Conservation (phyloP, 768 basidiomycete species). For the Leucosporidium creatinivorum region DNA sequence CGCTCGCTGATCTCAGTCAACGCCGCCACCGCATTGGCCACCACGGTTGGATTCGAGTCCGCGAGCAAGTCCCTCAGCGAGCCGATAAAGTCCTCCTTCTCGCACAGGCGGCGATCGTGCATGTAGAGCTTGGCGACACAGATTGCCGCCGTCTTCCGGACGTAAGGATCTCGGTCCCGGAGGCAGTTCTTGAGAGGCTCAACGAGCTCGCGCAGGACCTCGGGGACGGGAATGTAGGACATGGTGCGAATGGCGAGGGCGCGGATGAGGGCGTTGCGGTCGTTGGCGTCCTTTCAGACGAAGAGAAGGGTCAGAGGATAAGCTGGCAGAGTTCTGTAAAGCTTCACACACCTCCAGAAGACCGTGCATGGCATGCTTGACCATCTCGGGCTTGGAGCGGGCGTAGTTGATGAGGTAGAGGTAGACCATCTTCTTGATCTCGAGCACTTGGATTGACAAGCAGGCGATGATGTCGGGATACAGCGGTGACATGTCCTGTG, state of each 20-base stretch:
- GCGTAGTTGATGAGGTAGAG: slow-evolving; percentile 97
- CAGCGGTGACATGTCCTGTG: slow-evolving; percentile 55
- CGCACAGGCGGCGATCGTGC: slow-evolving; percentile 76
- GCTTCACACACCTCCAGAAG: slow-evolving; percentile 64
- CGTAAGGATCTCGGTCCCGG: slow-evolving; percentile 92
- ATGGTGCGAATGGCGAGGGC: slow-evolving; percentile 97
- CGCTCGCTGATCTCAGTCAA: slow-evolving; percentile 94
- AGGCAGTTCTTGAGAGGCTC: slow-evolving; percentile 88
- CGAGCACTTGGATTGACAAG: slow-evolving; percentile 84
- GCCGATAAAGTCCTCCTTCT: slow-evolving; percentile 83
- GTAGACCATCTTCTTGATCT: slow-evolving; percentile 80
- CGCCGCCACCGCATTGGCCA: slow-evolving; percentile 93
- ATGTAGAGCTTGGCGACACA: slow-evolving; percentile 93
- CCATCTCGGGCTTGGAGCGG: slow-evolving; percentile 83
- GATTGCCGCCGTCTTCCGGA: slow-evolving; percentile 95
- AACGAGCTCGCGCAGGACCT: slow-evolving; percentile 69
- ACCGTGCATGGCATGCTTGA: slow-evolving; percentile 80
- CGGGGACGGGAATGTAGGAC: slow-evolving; percentile 92
- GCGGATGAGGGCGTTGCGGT: slow-evolving; percentile 91
- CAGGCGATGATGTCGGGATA: slow-evolving; percentile 95
- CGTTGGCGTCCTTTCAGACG: slow-evolving; percentile 74
- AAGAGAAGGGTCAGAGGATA: slow-evolving; percentile 10
- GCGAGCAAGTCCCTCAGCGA: slow-evolving; percentile 84
- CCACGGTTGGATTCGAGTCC: slow-evolving; percentile 91
- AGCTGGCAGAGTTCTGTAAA: neutral